Percentiles rank a stretch among this genome's conserved stretches.
These are phyloP conservation scores for Ogataea populi-albae DNA, from an alignment of 805 yeast genomes.

Conservation along the genomic window DNA sequence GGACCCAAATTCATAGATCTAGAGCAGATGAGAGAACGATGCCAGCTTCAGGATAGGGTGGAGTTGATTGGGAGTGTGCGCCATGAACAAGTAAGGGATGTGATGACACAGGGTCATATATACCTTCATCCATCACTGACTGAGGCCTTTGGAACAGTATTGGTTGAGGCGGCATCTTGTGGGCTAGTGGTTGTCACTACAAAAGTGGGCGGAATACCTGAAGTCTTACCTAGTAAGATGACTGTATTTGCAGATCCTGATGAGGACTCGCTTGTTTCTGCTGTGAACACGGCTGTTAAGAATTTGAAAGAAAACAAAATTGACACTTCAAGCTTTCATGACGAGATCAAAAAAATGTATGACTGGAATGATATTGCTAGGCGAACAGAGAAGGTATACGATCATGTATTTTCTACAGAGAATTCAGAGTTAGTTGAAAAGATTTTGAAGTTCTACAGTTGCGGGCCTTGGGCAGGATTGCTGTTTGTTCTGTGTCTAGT, in stretches of 20 bases:
- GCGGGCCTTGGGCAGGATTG: constrained; percentile 85
- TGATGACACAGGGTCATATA: constrained; percentile 91
- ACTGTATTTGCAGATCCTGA: constrained; percentile 88
- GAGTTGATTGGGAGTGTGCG: constrained; percentile 80
- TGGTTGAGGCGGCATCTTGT: constrained; percentile 97
- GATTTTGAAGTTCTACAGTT: constrained; percentile 59
- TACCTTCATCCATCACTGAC: constrained; percentile 91
- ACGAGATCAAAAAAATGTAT: constrained; percentile 76
- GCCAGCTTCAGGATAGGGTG: constrained; percentile 83
- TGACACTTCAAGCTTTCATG: constrained; percentile 75
- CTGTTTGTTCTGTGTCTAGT: constrained; percentile 76
- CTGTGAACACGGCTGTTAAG: constrained; percentile 68
- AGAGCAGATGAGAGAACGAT: constrained; percentile 90
- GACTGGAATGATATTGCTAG: constrained; percentile 88
- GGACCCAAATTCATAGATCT: constrained; percentile 94
- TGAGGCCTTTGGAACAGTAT: constrained; percentile 96
- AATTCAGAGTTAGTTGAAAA: constrained; percentile 48
- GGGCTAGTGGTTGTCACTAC: constrained; percentile 93
- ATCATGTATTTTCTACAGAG: constrained; percentile 33
- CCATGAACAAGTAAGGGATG: constrained; percentile 90
- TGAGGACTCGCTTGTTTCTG: constrained; percentile 73
- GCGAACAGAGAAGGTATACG: constrained; percentile 81
- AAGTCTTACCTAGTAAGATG: constrained; percentile 90
- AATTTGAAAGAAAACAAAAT: constrained; percentile 54
- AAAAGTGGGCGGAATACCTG: constrained; percentile 96